Conservation (phyloP, 192 early-diverging fungal genomes). For the Mortierella hygrophila region DNA sequence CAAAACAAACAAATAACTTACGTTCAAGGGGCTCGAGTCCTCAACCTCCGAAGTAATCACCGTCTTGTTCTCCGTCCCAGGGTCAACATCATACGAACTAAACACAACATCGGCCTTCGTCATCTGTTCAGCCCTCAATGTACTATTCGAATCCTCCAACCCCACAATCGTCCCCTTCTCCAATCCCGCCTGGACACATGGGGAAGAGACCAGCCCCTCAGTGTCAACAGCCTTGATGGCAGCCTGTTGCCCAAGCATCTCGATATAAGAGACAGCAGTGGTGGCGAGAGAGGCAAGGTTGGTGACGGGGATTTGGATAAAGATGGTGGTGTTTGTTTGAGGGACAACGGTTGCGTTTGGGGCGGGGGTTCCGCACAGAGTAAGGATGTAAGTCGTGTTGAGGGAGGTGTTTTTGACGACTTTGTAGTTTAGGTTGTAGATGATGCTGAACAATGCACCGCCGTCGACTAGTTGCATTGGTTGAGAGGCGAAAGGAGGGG, state of each 20-base stretch:
- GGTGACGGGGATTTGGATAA: conserved; percentile 57
- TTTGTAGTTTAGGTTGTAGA: conserved; percentile 76
- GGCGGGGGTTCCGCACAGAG: conserved; percentile 77
- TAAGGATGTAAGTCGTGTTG: conserved; percentile 72
- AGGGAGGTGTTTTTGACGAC: conserved; percentile 67
- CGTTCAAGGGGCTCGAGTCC: conserved; percentile 64
- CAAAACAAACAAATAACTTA: conserved; percentile 22
- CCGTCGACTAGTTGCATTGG: conserved; percentile 48
- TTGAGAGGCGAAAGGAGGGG: background rate
- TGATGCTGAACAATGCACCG: conserved; percentile 70
- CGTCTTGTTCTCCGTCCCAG: conserved; percentile 57
- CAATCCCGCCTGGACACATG: conserved; percentile 62
- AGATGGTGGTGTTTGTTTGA: conserved; percentile 55
- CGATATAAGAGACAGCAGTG: conserved; percentile 60
- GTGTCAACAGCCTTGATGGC: conserved; percentile 55
- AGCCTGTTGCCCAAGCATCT: conserved; percentile 61
- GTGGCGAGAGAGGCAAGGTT: conserved; percentile 59
- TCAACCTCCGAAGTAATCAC: conserved; percentile 60
- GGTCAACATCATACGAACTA: conserved; percentile 55
- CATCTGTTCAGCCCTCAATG: conserved; percentile 62
- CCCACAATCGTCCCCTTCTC: conserved; percentile 23
- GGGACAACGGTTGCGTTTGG: conserved; percentile 55
- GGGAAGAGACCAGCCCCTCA: conserved; percentile 57
- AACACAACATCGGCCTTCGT: conserved; percentile 62
- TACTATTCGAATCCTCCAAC: conserved; percentile 59